Evolutionary conservation across 805 yeast genomes (phyloP).

Genomic region (Monosporozyma solicola): DNA sequence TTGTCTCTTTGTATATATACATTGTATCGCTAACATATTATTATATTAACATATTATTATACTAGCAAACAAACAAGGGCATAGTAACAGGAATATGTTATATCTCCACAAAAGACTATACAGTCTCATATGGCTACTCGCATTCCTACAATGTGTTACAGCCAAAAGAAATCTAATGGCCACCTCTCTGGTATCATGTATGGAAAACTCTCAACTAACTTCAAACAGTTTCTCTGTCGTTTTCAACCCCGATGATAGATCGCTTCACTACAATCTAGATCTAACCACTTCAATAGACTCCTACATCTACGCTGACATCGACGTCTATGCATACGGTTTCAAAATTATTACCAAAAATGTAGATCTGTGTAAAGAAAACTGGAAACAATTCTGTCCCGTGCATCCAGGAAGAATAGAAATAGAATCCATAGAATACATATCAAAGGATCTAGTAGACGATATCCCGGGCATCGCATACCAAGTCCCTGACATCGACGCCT

Average conservation of each 20-base stretch:
- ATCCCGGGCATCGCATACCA: constrained; percentile 82
- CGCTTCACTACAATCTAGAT: constrained; percentile 61
- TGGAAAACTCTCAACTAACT: constrained; percentile 63
- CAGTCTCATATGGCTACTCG: neutral
- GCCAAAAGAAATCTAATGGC: constrained; percentile 42
- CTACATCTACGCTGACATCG: constrained; percentile 57
- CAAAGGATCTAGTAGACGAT: constrained; percentile 39
- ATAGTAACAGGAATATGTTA: too few relatives aligned
- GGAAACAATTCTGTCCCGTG: constrained; percentile 89
- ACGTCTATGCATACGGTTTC: constrained; percentile 88
- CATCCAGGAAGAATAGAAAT: constrained; percentile 75
- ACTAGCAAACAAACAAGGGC: neutral
- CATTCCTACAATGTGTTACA: neutral
- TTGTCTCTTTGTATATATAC: too few relatives aligned
- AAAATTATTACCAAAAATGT: constrained; percentile 48
- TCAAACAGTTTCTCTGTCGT: constrained; percentile 68
- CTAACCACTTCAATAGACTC: constrained; percentile 61
- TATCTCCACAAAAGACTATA: neutral
- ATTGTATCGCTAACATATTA: too few relatives aligned
- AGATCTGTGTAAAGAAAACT: constrained; percentile 53
- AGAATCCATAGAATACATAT: constrained; percentile 57
- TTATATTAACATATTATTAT: neutral
- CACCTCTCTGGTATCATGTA: constrained; percentile 77
- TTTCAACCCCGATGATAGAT: constrained; percentile 62
- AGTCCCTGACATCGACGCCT: constrained; percentile 84